These are phyloP conservation scores for Suillus subaureus DNA, from an alignment of 768 basidiomycete genomes.

Conservation along the genomic window DNA sequence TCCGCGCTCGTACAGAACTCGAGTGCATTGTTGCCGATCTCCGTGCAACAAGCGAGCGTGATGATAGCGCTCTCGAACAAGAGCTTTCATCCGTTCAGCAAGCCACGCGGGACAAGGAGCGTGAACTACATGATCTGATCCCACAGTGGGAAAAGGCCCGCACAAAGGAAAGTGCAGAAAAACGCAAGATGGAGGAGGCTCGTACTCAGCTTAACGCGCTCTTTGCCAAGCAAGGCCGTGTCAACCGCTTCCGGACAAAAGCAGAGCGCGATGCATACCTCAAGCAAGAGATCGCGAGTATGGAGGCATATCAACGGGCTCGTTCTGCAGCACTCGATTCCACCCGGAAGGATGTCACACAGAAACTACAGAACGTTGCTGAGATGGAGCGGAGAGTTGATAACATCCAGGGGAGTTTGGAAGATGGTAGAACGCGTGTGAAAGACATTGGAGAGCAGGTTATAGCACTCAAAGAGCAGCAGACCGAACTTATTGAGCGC, in stretches of 20 bases:
- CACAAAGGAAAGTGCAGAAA: constrained; percentile 52
- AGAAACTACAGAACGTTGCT: constrained; percentile 46
- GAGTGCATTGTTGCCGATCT: constrained; percentile 84
- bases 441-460: constrained; percentile 66
- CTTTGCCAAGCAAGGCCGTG: constrained; percentile 89
- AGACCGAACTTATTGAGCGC: constrained; percentile 71
- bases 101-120: constrained; percentile 67
- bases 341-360: constrained; percentile 51
- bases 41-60: constrained; percentile 60
- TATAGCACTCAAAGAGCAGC: constrained; percentile 61
- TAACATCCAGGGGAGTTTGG: constrained; percentile 57
- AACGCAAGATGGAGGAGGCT: constrained; percentile 72
- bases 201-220: constrained; percentile 71
- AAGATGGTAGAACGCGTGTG: constrained; percentile 62
- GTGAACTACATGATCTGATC: constrained; percentile 57
- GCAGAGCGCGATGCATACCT: constrained; percentile 85
- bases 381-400: constrained; percentile 63
- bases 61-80: constrained; percentile 61
- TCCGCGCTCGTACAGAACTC: constrained; percentile 82
- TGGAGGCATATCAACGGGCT: constrained; percentile 59
- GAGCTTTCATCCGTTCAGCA: constrained; percentile 65
- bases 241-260: constrained; percentile 81
- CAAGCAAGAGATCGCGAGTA: constrained; percentile 72
- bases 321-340: constrained; percentile 60
- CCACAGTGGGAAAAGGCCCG: constrained; percentile 73